Evolutionary conservation across 1,284 basidiomycete species (phyloP).

Genomic region (Austropuccinia psidii): DNA sequence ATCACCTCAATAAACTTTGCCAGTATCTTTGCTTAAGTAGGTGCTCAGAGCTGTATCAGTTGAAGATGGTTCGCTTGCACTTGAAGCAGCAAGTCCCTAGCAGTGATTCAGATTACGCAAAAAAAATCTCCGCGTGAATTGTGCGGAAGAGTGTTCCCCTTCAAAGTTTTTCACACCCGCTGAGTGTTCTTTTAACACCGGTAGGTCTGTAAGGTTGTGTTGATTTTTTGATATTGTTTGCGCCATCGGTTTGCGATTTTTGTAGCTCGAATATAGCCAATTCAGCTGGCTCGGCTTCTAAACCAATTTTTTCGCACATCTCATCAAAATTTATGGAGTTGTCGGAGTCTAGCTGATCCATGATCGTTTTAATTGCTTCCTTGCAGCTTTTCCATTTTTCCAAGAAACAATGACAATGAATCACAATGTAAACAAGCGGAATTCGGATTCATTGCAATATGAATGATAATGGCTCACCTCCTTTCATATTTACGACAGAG

Average conservation of each 20-base stretch:
- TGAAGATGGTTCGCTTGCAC: too few relatives aligned
- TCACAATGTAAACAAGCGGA: not conserved
- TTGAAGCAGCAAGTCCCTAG: too few relatives aligned
- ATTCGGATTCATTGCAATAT: not conserved
- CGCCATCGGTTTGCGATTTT: not conserved
- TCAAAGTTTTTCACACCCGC: conserved; percentile 6
- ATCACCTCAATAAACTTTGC: too few relatives aligned
- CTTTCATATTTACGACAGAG: conserved; percentile 4
- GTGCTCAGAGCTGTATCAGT: too few relatives aligned
- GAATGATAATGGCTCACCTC: not conserved
- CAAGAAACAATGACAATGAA: not conserved
- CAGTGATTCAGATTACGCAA: too few relatives aligned
- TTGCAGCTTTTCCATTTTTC: conserved; percentile 15
- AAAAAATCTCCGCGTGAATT: too few relatives aligned
- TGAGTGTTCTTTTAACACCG: conserved; percentile 17
- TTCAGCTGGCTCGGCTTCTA: conserved; percentile 23
- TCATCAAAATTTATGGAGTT: not conserved
- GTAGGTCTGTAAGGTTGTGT: not conserved
- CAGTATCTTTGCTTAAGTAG: too few relatives aligned
- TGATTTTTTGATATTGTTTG: not conserved
- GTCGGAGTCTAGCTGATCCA: not conserved
- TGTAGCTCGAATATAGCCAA: not conserved
- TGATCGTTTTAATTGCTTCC: not conserved
- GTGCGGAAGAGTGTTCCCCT: too few relatives aligned
- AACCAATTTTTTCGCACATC: conserved; percentile 9